phyloP scores from a whole-genome alignment of 2,329 filamentous ascomycete species.

The Pezicula rhizophila region DNA sequence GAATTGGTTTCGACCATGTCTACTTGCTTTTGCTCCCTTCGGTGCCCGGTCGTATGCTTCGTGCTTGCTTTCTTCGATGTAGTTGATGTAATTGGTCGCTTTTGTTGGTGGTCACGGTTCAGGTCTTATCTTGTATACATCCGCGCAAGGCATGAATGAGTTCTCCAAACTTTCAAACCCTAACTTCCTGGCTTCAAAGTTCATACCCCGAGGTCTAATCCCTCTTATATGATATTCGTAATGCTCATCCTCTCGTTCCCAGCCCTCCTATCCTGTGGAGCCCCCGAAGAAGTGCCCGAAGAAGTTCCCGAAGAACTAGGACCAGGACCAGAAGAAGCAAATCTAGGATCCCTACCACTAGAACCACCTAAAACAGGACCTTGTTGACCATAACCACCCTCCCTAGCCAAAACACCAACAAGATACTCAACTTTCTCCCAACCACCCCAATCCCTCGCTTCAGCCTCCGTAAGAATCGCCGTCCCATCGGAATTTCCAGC shows the following conservation, averaged over 20 bases:
- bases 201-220: not conserved
- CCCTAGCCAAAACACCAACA: slow-evolving; percentile 44
- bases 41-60: too few species aligned
- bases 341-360: slow-evolving; percentile 1
- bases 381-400: slow-evolving; percentile 11
- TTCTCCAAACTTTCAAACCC: not conserved
- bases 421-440: slow-evolving; percentile 70
- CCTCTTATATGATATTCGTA: slow-evolving; percentile 21
- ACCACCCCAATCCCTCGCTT: slow-evolving; percentile 66
- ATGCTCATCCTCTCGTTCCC: slow-evolving; percentile 25
- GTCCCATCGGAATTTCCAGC: slow-evolving; percentile 29
- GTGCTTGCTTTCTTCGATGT: too few species aligned
- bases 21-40: too few species aligned
- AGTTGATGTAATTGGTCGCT: too few species aligned
- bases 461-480: slow-evolving; percentile 45
- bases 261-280: slow-evolving; percentile 3
- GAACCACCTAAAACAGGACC: not conserved
- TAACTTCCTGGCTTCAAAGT: not conserved
- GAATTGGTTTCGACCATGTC: too few species aligned
- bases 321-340: slow-evolving; percentile 1
- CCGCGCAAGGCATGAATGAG: not conserved
- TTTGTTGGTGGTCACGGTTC: too few species aligned
- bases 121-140: too few species aligned
- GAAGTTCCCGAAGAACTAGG: not conserved
- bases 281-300: not conserved